Base-by-base conservation (phyloP, 2,329 filamentous ascomycete species). In the Aspergillus fumigatiaffinis region DNA sequence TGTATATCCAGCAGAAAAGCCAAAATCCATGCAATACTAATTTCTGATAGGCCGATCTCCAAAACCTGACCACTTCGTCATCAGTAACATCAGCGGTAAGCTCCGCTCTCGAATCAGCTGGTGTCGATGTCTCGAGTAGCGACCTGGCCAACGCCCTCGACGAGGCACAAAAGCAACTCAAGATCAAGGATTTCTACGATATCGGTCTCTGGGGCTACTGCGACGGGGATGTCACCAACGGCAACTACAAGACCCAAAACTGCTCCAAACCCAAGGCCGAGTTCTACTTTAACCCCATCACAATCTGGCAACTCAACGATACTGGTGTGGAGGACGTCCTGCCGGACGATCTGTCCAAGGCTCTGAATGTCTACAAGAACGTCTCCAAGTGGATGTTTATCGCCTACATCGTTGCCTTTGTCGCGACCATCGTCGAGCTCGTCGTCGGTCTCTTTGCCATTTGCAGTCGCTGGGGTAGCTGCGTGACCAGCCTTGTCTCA, bases 181-280 rank as follows among this genome's bases (percentile, higher is more conserved):
- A 83, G 54, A 82, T 96, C 58, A 84, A 82, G 68, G 86, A 93
- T 71, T 81, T 86, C 68, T 97, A 97, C 83, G 84, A 89, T 60
- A 81, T 97, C 70, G 85, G 84, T 70, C 82, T 97, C 41, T 96
- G 91, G 89, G 89, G 89, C 71, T 96, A 92, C 83, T 97, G 94
- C 83, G 79, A 80, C 56, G 85, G 83, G 53, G 76, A 81, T 52
- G 73, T 80, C 63, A 82, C 82, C 63, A 79, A 80, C 66, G 79
- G 82, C 62, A 79, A 71, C 51, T 81, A 79, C 63, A 73, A 75
- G 17, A 74, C 82, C 63, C 76, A 75, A 47, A 76, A 82, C 65
- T 97, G 93, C 84, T 87, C 86, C 53, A 80, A 86, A 65, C 82
- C 87, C 54, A 79, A 87, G 72, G 87, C 87, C 66, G 80, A 91